Evolutionary conservation across 2,329 filamentous ascomycete genomes (phyloP), one percentile per base, ranked within the genome.

Genomic region (Gyromitra esculenta): DNA sequence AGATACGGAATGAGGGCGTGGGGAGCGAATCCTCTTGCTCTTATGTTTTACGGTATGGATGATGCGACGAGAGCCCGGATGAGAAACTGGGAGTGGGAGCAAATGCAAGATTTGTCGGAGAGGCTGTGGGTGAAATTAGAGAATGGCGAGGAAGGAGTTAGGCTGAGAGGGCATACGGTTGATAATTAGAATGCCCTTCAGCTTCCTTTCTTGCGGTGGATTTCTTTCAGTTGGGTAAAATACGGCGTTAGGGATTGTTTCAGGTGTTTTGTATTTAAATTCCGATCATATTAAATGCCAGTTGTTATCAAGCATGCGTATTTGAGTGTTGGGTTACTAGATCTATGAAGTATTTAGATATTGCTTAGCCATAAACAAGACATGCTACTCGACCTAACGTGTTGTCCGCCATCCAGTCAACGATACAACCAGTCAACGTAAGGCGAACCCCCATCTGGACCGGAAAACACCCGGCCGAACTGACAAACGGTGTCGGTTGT

Each of bases 31-130:
- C 63, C 64, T 2, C 21, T 79, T n/a, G 75, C 77, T 31, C 21
- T 76, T 56, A 15, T 79, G 62, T 67, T 77, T 25, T 69, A 77
- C 62, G 77, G 77, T 3, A 6, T 79, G 11, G 77, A 79, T 13
- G 66, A 72, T 2, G 63, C 68, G 54, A 60, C 76, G 2, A 68
- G 57, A 57, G 13, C 5, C 4, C 43, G 66, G 18, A 41, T 76
- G 6, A 31, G 11, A 1, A 48, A 69, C 13, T 67, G 75, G 11
- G 63, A 56, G 15, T 77, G 70, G 65, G 75, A 78, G 62, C 21
- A 75, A 48, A 72, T 77, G 77, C 35, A 59, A 41, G 62, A 77
- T 43, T 35, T 78, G 50, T 35, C 75, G 5, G 63, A 76, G 56
- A 63, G 75, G 54, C 6, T 79, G 41, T 73, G 64, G 66, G 75